phyloP scores from a whole-genome alignment of 1,284 basidiomycete genomes.

The Mycena citricolor region DNA sequence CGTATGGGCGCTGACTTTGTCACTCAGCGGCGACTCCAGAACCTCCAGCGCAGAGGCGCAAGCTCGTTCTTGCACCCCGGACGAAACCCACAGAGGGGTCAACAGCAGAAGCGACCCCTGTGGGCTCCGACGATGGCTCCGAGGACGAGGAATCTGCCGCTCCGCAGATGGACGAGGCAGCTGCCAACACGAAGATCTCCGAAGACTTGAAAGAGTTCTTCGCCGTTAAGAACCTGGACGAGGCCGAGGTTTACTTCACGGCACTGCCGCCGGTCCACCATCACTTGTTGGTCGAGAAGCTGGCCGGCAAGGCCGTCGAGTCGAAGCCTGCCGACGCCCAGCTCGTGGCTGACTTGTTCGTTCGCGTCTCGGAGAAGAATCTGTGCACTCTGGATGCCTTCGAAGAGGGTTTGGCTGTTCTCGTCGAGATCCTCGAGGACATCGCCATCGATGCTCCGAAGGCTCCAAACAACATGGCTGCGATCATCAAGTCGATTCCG shows the following conservation, averaged over 20 bases:
- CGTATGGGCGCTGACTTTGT: slow-evolving; percentile 45
- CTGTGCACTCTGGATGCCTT: slow-evolving; percentile 57
- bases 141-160: slow-evolving; percentile 49
- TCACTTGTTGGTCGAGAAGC: slow-evolving; percentile 67
- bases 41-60: slow-evolving; percentile 62
- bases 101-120: slow-evolving; percentile 43
- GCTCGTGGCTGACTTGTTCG: slow-evolving; percentile 72
- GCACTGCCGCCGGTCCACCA: slow-evolving; percentile 67
- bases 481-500: slow-evolving; percentile 67
- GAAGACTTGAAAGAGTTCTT: slow-evolving; percentile 82
- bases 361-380: slow-evolving; percentile 53
- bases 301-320: slow-evolving; percentile 73
- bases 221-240: slow-evolving; percentile 74
- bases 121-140: slow-evolving; percentile 50
- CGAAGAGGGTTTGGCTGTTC: slow-evolving; percentile 65
- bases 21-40: slow-evolving; percentile 33
- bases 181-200: slow-evolving; percentile 75
- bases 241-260: slow-evolving; percentile 85
- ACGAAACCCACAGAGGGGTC: slow-evolving; percentile 42
- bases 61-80: slow-evolving; percentile 64
- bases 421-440: slow-evolving; percentile 81
- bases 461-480: slow-evolving; percentile 76
- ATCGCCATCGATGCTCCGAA: slow-evolving; percentile 87
- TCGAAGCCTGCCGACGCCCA: slow-evolving; percentile 84
- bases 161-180: slow-evolving; percentile 64